Evolutionary conservation across 768 basidiomycete genomes (phyloP), one percentile per base, ranked within the genome.

Genomic region (Kwoniella mangroviensis): DNA sequence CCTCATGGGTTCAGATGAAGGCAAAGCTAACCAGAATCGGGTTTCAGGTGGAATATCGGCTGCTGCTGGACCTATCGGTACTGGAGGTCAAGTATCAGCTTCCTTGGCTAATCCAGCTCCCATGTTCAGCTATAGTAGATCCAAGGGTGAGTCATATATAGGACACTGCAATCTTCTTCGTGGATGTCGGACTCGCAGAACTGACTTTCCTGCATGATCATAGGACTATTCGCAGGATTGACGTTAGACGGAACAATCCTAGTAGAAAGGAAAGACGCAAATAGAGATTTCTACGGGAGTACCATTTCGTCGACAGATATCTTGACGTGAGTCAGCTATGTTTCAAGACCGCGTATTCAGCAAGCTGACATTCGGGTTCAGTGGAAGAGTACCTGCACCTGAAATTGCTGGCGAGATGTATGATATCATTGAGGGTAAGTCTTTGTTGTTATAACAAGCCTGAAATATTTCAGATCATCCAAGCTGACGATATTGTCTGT

Each of bases 51-150:
- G 75, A 17, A 72, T 82, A 22, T 81, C 79, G 0, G 82, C 96
- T 52, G 93, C 94, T 0, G 94, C 94, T 7, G 95, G 95, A 1
- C 95, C 95, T 0, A 91, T 98, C 69, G 96, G 95, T 1, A 97
- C 96, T 0, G 95, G 95, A 4, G 96, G 92, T 3, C 91, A 92
- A 69, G 89, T 97, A 0, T 90, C 94, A 75, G 89, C 94, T 1
- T 89, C 89, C 2, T 85, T 85, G 13, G 75, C 81, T 4, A 93
- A 95, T 83, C 96, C 96, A 0, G 90, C 95, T 21, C 94, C 94
- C 4, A 95, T 98, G 92, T 99, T 97, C 84, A 93, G 92, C 71
- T 96, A 97, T 82, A 94, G 93, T 11, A 92, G 94, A 84, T 94
- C 93, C 13, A 95, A 94, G 85, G 94, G 93, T 93, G 75, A 68